A percentile compares a stretch with the other conserved stretches of the same genome.
These are phyloP conservation scores for Fusarium sp. DNA, from an alignment of 2,329 filamentous ascomycete species.

Conservation along the genomic window DNA sequence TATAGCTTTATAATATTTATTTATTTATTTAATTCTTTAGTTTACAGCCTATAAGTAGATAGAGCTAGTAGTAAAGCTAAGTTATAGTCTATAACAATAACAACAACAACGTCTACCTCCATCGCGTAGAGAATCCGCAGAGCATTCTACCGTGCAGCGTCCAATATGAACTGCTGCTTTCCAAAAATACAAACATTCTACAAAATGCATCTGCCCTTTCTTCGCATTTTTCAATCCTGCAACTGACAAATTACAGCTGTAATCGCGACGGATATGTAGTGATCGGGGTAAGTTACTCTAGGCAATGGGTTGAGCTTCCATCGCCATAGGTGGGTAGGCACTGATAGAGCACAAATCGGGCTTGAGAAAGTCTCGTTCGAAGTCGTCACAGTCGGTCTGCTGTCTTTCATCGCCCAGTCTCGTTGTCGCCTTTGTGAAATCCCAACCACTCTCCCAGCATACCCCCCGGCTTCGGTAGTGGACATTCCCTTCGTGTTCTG, in stretches of 20 bases:
- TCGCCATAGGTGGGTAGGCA: background rate
- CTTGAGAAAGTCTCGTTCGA: background rate
- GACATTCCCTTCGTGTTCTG: slow-evolving; percentile 76
- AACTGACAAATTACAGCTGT: background rate
- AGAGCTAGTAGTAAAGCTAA: slow-evolving; percentile 1
- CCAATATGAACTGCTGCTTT: background rate
- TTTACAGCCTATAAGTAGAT: background rate
- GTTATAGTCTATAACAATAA: slow-evolving; percentile 12
- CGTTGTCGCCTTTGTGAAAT: slow-evolving; percentile 59
- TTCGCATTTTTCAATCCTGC: background rate
- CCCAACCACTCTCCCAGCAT: slow-evolving; percentile 79
- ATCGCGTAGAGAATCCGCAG: slow-evolving; percentile 5
- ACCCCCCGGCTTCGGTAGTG: slow-evolving; percentile 88
- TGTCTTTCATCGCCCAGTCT: slow-evolving; percentile 41
- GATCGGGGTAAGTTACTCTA: background rate
- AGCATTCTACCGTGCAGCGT: background rate
- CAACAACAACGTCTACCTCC: slow-evolving; percentile 21
- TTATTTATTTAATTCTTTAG: background rate
- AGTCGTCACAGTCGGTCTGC: slow-evolving; percentile 6
- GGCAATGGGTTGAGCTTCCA: background rate
- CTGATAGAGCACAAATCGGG: background rate
- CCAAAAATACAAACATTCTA: slow-evolving; percentile 2
- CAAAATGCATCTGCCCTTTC: background rate
- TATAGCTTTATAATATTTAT: background rate
- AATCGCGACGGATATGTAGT: background rate